Percentiles rank a stretch among this genome's conserved stretches.
Evolutionary conservation across 2,329 filamentous ascomycete genomes (phyloP).

Genomic region (Shiraia bambusicola): DNA sequence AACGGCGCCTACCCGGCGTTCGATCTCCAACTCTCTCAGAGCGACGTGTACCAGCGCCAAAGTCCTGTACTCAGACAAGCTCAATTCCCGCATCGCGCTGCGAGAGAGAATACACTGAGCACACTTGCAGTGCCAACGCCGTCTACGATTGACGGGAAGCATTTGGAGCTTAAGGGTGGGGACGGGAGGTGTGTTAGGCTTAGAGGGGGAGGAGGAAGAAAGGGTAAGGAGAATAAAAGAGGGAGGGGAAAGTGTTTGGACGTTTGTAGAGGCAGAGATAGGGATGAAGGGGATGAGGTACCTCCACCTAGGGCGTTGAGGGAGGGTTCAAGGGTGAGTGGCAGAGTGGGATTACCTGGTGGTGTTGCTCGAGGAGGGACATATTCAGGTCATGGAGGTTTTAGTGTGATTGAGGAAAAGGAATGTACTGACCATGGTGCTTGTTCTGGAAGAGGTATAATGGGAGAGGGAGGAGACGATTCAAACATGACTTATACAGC

Average conservation of each 20-base stretch:
- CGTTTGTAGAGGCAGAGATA: no score
- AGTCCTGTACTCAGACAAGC: not conserved
- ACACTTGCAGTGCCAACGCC: not conserved
- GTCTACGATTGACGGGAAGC: not conserved
- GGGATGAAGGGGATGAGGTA: no score
- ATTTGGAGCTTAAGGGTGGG: slow-evolving; percentile 9
- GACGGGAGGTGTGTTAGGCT: not conserved
- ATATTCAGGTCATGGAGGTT: no score
- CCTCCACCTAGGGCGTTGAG: no score
- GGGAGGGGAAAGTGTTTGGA: not conserved
- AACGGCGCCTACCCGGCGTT: not conserved
- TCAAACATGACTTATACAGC: no score
- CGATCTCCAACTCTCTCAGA: not conserved
- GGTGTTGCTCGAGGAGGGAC: no score
- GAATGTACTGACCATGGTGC: no score
- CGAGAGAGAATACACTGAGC: not conserved
- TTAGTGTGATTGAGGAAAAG: no score
- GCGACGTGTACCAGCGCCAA: not conserved
- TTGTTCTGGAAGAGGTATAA: no score
- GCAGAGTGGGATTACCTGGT: no score
- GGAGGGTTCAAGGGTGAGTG: no score
- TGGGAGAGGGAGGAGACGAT: no score
- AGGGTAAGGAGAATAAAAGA: not conserved
- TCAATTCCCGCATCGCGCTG: not conserved
- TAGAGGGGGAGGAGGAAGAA: not conserved